Percentiles rank a stretch among this genome's conserved stretches.
phyloP scores from a whole-genome alignment of 2,329 filamentous ascomycete species.

The Hypomyces rosellus region DNA sequence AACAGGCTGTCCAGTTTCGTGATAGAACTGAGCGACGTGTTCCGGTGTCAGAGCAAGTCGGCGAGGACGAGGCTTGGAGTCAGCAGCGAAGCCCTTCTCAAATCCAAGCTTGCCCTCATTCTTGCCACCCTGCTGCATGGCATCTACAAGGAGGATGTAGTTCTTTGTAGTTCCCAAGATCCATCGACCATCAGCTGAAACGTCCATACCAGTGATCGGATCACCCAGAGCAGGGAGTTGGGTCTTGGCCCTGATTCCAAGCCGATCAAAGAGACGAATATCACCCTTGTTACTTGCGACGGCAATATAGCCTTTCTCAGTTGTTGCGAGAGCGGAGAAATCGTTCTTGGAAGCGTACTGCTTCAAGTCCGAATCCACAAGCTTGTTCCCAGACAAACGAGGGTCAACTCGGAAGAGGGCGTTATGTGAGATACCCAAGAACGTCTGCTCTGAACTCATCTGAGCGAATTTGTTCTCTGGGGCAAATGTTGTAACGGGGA shows the following conservation, averaged over 20 bases:
- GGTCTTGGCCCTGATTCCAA: constrained; percentile 96
- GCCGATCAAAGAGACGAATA: constrained; percentile 89
- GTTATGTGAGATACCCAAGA: constrained; percentile 88
- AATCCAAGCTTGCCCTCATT: constrained; percentile 98
- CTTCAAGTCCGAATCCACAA: constrained; percentile 89
- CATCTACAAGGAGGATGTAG: constrained; percentile 89
- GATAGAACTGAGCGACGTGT: constrained; percentile 94
- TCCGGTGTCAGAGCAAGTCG: constrained; percentile 82
- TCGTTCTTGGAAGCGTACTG: constrained; percentile 97
- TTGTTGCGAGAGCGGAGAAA: constrained; percentile 90
- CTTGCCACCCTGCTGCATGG: constrained; percentile 85
- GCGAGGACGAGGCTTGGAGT: constrained; percentile 86
- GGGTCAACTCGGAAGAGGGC: constrained; percentile 92
- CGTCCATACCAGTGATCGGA: constrained; percentile 88
- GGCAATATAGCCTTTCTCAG: constrained; percentile 92
- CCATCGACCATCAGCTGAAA: constrained; percentile 93
- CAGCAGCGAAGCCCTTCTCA: constrained; percentile 85
- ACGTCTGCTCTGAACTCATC: constrained; percentile 92
- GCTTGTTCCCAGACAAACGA: constrained; percentile 80
- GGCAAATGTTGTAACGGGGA: constrained; percentile 83
- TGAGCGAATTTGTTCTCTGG: constrained; percentile 98
- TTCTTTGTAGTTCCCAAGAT: constrained; percentile 89
- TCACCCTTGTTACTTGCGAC: constrained; percentile 98
- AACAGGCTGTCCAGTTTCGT: constrained; percentile 83
- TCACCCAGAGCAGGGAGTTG: constrained; percentile 93